phyloP scores from a whole-genome alignment of 768 basidiomycete species.

The Mycena galopus region DNA sequence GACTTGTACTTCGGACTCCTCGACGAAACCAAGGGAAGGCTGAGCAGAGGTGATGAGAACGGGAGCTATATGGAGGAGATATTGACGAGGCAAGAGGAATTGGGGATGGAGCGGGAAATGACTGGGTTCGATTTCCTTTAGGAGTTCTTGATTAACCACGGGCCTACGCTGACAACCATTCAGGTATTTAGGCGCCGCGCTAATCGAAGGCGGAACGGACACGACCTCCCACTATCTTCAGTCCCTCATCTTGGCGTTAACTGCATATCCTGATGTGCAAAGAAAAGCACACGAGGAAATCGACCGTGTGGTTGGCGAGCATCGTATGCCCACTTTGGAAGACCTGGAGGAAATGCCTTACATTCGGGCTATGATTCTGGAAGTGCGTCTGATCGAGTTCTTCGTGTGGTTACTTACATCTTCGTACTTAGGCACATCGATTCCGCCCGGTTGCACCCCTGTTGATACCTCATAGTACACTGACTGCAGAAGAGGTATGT shows the following conservation, averaged over 20 bases:
- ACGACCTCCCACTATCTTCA: conserved; percentile 45
- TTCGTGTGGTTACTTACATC: neutral
- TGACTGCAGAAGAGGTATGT: too few relatives aligned
- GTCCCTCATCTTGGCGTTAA: conserved; percentile 41
- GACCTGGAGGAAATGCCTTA: conserved; percentile 43
- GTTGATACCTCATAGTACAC: too few relatives aligned
- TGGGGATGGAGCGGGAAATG: conserved; percentile 23
- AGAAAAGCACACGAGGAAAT: conserved; percentile 44
- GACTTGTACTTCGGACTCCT: conserved; percentile 46
- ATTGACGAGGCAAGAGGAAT: conserved; percentile 28
- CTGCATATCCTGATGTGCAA: conserved; percentile 44
- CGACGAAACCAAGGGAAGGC: conserved; percentile 41
- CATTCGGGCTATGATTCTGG: conserved; percentile 39
- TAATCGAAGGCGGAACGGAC: conserved; percentile 49
- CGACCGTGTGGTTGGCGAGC: conserved; percentile 42
- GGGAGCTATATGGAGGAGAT: conserved; percentile 52
- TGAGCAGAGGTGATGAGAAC: conserved; percentile 42
- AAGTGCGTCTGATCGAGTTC: conserved; percentile 30
- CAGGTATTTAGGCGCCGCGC: conserved; percentile 48
- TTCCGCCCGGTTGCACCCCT: too few relatives aligned
- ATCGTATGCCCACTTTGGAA: conserved; percentile 38
- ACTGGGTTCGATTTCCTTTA: conserved; percentile 23
- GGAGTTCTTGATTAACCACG: neutral
- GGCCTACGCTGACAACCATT: neutral
- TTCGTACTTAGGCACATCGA: too few relatives aligned